Percentiles rank a stretch among this genome's conserved stretches.
Evolutionary conservation across 2,329 filamentous ascomycete species (phyloP).

Genomic region (Sclerotinia trifoliorum): DNA sequence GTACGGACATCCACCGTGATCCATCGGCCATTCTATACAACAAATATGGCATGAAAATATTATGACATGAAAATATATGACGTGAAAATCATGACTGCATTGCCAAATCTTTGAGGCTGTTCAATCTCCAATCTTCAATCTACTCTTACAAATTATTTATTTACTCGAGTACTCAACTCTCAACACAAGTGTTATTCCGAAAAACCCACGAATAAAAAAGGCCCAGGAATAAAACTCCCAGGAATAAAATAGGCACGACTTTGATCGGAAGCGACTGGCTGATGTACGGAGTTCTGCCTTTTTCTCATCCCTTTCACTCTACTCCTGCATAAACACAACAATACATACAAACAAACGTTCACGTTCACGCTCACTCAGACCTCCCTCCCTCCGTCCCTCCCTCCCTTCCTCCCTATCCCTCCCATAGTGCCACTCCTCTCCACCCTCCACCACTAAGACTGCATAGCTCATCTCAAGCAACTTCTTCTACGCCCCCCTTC

Average conservation of each 20-base stretch:
- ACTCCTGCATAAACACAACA: neutral
- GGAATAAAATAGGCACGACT: neutral
- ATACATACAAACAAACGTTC: neutral
- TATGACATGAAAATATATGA: neutral
- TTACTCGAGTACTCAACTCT: too few relatives aligned
- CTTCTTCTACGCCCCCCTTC: neutral
- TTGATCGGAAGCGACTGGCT: neutral
- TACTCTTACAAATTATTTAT: too few relatives aligned
- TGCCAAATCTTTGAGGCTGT: conserved; percentile 2
- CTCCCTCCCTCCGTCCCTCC: neutral
- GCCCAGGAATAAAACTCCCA: too few relatives aligned
- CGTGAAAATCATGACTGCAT: conserved; percentile 6
- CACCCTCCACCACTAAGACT: neutral
- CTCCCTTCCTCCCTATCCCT: neutral
- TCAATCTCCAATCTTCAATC: neutral
- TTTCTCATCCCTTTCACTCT: neutral
- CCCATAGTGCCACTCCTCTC: neutral
- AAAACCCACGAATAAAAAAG: too few relatives aligned
- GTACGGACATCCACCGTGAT: too few relatives aligned
- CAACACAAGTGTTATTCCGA: too few relatives aligned
- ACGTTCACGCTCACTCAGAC: neutral
- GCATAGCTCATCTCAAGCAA: neutral
- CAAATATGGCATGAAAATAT: neutral
- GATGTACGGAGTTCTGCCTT: neutral
- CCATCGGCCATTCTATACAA: neutral